These are phyloP conservation scores for Odonthalia washingtoniensis DNA, from an alignment of 31 red algal species.

Conservation along the genomic window DNA sequence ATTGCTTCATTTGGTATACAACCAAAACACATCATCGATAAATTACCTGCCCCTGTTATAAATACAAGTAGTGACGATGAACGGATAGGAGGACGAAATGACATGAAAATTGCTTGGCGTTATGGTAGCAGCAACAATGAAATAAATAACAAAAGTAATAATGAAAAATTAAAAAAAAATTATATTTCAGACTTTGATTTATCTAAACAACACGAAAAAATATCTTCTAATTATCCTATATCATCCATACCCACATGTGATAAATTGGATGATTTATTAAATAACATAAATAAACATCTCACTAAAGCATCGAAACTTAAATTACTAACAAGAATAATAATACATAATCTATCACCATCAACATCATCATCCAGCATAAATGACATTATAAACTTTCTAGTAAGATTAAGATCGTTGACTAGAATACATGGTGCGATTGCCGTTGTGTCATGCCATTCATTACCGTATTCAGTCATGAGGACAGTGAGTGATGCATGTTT, in stretches of 20 bases:
- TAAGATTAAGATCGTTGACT: slow-evolving; percentile 37
- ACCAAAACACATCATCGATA: slow-evolving; percentile 24
- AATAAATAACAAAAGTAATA: neutral
- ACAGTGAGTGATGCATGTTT: slow-evolving; percentile 41
- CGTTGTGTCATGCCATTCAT: slow-evolving; percentile 27
- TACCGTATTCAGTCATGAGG: neutral
- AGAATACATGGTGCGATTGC: slow-evolving; percentile 46
- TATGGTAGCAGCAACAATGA: neutral
- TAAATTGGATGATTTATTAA: neutral
- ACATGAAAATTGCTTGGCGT: slow-evolving; percentile 53
- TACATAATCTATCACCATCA: slow-evolving; percentile 10
- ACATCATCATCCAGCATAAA: neutral
- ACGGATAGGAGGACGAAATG: neutral
- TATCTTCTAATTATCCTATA: slow-evolving; percentile 25
- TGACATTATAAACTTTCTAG: slow-evolving; percentile 11
- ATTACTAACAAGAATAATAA: slow-evolving; percentile 11
- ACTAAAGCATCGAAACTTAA: neutral
- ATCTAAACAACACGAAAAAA: neutral
- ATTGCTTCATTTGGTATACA: slow-evolving; percentile 45
- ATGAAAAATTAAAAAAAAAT: neutral
- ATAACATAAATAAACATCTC: neutral
- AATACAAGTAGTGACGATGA: neutral
- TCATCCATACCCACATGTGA: neutral
- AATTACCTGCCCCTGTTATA: slow-evolving; percentile 26
- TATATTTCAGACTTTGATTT: slow-evolving; percentile 48